These are phyloP conservation scores for Metschnikowia chrysomelidarum DNA, from an alignment of 805 yeast genomes.

Conservation along the genomic window DNA sequence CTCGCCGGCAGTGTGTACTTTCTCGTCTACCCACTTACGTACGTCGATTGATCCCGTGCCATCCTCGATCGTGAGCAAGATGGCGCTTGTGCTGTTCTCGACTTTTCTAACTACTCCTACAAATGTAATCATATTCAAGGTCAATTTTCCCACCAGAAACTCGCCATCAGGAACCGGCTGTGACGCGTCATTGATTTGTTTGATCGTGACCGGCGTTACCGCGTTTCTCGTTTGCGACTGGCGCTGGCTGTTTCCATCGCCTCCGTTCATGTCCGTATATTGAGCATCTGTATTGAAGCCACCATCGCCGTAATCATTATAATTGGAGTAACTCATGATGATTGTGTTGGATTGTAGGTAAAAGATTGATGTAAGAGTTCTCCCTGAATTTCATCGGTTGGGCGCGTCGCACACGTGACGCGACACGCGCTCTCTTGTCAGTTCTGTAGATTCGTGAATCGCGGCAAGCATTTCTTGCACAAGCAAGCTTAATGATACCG, in stretches of 20 bases:
- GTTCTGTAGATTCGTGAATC: too few relatives aligned
- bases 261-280: conserved; percentile 10
- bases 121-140: conserved; percentile 59
- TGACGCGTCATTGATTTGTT: conserved; percentile 61
- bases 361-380: too few relatives aligned
- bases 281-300: conserved; percentile 18
- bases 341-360: too few relatives aligned
- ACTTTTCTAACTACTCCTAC: conserved; percentile 72
- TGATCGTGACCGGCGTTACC: conserved; percentile 67
- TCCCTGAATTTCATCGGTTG: not conserved
- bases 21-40: conserved; percentile 54
- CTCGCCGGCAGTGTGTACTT: conserved; percentile 28
- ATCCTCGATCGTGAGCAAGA: conserved; percentile 65
- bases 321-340: conserved; percentile 15
- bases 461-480: too few relatives aligned
- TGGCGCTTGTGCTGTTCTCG: conserved; percentile 54
- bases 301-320: conserved; percentile 20
- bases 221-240: conserved; percentile 17
- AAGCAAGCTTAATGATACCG: too few relatives aligned
- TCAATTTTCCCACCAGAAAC: conserved; percentile 56
- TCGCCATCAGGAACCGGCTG: conserved; percentile 69
- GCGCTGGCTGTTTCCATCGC: conserved; percentile 15
- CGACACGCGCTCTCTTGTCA: not conserved
- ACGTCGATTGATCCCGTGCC: conserved; percentile 65
- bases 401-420: conserved; percentile 17